Evolutionary conservation across 192 early-diverging fungal genomes (phyloP).

Genomic region (Backusella circina): DNA sequence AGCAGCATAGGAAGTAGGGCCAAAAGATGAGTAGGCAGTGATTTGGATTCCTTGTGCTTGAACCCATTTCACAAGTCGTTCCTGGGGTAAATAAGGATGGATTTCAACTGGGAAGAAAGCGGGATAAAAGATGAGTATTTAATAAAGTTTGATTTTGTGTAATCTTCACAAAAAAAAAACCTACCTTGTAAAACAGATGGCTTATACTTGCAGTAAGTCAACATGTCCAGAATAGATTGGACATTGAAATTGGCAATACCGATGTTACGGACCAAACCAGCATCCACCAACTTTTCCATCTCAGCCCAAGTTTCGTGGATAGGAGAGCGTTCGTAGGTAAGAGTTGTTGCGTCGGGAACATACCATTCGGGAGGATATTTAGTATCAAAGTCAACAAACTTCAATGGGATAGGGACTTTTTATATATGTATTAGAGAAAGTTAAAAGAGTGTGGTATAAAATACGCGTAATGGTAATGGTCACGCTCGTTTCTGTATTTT

Average conservation of each 20-base stretch:
- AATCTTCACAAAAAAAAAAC: too few relatives aligned
- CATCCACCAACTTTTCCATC: constrained; percentile 68
- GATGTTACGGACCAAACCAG: constrained; percentile 51
- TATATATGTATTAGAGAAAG: not conserved
- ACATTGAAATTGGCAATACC: constrained; percentile 72
- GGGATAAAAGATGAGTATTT: not conserved
- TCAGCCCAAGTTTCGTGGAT: constrained; percentile 64
- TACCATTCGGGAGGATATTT: constrained; percentile 48
- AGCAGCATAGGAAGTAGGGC: constrained; percentile 37
- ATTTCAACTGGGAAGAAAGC: constrained; percentile 49
- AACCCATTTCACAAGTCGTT: constrained; percentile 55
- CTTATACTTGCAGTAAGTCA: constrained; percentile 54
- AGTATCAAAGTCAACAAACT: constrained; percentile 41
- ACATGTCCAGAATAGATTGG: constrained; percentile 44
- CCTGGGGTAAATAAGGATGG: constrained; percentile 72
- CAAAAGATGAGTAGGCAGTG: constrained; percentile 75
- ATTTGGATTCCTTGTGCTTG: constrained; percentile 54
- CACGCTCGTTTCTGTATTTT: not conserved
- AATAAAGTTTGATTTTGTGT: not conserved
- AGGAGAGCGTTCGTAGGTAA: constrained; percentile 40
- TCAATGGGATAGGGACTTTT: constrained; percentile 47
- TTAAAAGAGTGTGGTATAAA: not conserved
- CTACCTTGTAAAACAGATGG: constrained; percentile 65
- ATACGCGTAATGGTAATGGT: not conserved
- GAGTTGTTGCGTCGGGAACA: constrained; percentile 19